Evolutionary conservation across 176 grass and related monocot species (phyloP), one percentile per base, ranked within the genome.

Genomic region (Ensete glaucum): DNA sequence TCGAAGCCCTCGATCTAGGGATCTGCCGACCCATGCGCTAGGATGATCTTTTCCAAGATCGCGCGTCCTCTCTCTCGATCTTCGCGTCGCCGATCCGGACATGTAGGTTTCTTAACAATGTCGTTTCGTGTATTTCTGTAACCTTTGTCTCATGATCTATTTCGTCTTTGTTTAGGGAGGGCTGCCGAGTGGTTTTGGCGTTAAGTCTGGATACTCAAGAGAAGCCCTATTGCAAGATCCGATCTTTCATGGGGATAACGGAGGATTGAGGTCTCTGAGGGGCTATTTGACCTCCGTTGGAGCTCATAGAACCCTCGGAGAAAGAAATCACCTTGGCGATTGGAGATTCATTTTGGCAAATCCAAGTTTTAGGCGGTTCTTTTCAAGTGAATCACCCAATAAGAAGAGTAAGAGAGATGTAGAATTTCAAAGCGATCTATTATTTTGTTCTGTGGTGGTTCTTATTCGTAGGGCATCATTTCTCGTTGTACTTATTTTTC

Each of bases 281-380:
- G 73, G 77, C 76, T 93, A 85, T 76, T 54, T 93, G 74, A 93
- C 87, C 26, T 88, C 83, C 9, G 67, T 77, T 55, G 70, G 83
- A 3, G 71, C 53, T 27, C 82, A 69, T 67, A 73, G 54, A n/a
- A 64, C 68, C 71, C 49, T 77, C n/a, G 26, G 77, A 48, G 80
- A 54, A 1, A 64, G 58, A 9, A 75, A 72, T 50, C 85, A 83
- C 19, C 60, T 74, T 5, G 48, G 23, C 9, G 82, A 89, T 34
- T 93, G 87, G 83, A 91, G 82, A 83, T 87, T 83, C 76, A 64
- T 93, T 22, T 80, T 91, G 11, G 84, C 86, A 56, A 91, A 74
- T 57, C 75, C 80, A 49, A 85, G 78, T 53, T 89, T 84, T 73
- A 79, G 82, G 69, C 90, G 88, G 56, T 80, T 85, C 1, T 89